phyloP scores from a whole-genome alignment of 2,329 filamentous ascomycete genomes.

The Cadophora gregata region DNA sequence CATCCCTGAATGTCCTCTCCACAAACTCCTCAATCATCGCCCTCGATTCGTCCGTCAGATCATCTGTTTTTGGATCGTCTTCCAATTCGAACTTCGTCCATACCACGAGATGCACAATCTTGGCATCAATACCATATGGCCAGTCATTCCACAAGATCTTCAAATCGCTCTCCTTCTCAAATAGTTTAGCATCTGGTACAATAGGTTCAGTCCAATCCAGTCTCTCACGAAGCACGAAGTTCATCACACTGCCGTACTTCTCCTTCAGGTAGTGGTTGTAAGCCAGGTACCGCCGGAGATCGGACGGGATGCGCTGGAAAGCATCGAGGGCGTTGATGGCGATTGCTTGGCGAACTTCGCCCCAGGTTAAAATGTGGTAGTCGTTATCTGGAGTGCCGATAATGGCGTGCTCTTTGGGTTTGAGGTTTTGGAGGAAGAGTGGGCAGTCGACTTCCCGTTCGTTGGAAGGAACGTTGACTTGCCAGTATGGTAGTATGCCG shows the following conservation, averaged over 20 bases:
- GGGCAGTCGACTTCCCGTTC: slow-evolving; percentile 73
- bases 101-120: slow-evolving; percentile 84
- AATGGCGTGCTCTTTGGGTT: slow-evolving; percentile 71
- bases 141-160: slow-evolving; percentile 89
- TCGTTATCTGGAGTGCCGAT: slow-evolving; percentile 72
- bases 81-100: slow-evolving; percentile 90
- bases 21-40: slow-evolving; percentile 75
- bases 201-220: slow-evolving; percentile 69
- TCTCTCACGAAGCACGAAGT: slow-evolving; percentile 74
- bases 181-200: slow-evolving; percentile 45
- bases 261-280: slow-evolving; percentile 69
- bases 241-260: slow-evolving; percentile 77
- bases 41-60: slow-evolving; percentile 69
- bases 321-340: slow-evolving; percentile 70
- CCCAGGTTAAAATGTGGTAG: slow-evolving; percentile 72
- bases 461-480: slow-evolving; percentile 73
- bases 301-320: slow-evolving; percentile 78
- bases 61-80: slow-evolving; percentile 63
- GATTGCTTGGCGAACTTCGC: slow-evolving; percentile 66
- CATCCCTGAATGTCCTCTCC: slow-evolving; percentile 64
- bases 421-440: slow-evolving; percentile 66
- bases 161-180: slow-evolving; percentile 55
- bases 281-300: slow-evolving; percentile 78
- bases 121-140: slow-evolving; percentile 84
- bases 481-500: slow-evolving; percentile 70